Conservation (phyloP, 2,329 filamentous ascomycete genomes). For the Penicillium concentricum region DNA sequence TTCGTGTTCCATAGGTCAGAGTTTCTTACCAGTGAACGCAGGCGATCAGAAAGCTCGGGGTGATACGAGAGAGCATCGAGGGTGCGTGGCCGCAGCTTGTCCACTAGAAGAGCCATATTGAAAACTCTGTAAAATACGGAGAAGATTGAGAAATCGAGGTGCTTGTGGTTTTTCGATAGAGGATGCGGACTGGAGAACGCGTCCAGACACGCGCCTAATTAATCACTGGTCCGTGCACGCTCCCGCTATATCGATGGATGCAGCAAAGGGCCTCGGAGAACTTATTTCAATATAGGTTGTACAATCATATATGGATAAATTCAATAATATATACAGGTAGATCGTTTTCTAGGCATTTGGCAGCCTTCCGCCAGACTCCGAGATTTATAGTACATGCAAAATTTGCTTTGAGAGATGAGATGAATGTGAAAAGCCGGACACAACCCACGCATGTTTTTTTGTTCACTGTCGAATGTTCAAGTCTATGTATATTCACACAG, state of each 20-base stretch:
- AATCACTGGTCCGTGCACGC: slow-evolving; percentile 39
- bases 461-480: neutral
- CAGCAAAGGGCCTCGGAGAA: neutral
- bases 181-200: slow-evolving; percentile 30
- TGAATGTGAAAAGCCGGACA: neutral
- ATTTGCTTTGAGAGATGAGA: slow-evolving; percentile 17
- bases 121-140: neutral
- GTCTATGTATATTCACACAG: neutral
- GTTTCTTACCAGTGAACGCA: slow-evolving; percentile 72
- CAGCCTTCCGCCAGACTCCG: neutral
- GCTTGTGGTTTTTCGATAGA: slow-evolving; percentile 9
- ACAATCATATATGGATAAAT: neutral
- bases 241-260: neutral
- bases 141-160: neutral
- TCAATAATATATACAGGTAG: neutral
- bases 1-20: neutral
- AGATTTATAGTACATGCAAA: slow-evolving; percentile 22
- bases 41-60: slow-evolving; percentile 77
- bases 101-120: slow-evolving; percentile 63
- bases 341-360: slow-evolving; percentile 3
- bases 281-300: neutral
- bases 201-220: slow-evolving; percentile 40
- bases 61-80: slow-evolving; percentile 75
- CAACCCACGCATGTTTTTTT: neutral
- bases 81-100: slow-evolving; percentile 58